Percentiles rank a stretch among this genome's conserved stretches.
These are phyloP conservation scores for Teunomyces gatunensis DNA, from an alignment of 805 yeast genomes.

Conservation along the genomic window DNA sequence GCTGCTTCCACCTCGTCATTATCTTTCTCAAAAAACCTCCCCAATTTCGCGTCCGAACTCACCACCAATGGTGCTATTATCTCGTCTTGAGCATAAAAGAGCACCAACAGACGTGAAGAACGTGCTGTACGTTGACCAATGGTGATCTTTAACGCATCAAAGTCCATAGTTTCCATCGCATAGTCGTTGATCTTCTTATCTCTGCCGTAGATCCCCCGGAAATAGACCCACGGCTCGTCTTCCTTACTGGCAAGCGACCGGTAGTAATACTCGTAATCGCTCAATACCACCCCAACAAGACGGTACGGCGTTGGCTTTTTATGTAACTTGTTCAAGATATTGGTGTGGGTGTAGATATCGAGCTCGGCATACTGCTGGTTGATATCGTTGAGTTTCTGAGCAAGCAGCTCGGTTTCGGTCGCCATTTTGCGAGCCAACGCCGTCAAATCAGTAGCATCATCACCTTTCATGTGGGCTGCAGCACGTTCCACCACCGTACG, in stretches of 20 bases:
- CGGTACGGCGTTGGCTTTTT: constrained; percentile 19
- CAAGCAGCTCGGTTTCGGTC: constrained; percentile 13
- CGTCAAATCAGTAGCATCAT: constrained; percentile 12
- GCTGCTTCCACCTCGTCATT: constrained; percentile 12
- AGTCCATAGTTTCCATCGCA: constrained; percentile 17
- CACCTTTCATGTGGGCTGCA: constrained; percentile 14
- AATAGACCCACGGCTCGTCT: constrained; percentile 22
- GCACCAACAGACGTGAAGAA: constrained; percentile 11
- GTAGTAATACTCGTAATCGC: constrained; percentile 29
- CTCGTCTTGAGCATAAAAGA: constrained; percentile 18
- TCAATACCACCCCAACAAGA: constrained; percentile 30
- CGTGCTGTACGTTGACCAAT: constrained; percentile 13
- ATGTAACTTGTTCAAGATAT: constrained; percentile 14
- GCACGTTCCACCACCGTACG: constrained; percentile 24
- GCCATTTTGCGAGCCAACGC: constrained; percentile 19
- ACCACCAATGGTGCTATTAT: constrained; percentile 4
- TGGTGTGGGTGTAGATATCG: constrained; percentile 21
- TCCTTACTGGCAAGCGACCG: constrained; percentile 10
- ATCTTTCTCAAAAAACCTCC: constrained; percentile 16
- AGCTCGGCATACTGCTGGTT: constrained; percentile 12
- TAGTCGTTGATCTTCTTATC: constrained; percentile 15
- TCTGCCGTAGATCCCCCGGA: constrained; percentile 9
- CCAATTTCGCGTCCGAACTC: constrained; percentile 10
- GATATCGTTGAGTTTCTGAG: constrained; percentile 17
- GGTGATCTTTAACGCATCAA: constrained; percentile 16